Evolutionary conservation across 208 protist species (phyloP), one percentile per base, ranked within the genome.

Genomic region (Naegleria fowleri): DNA sequence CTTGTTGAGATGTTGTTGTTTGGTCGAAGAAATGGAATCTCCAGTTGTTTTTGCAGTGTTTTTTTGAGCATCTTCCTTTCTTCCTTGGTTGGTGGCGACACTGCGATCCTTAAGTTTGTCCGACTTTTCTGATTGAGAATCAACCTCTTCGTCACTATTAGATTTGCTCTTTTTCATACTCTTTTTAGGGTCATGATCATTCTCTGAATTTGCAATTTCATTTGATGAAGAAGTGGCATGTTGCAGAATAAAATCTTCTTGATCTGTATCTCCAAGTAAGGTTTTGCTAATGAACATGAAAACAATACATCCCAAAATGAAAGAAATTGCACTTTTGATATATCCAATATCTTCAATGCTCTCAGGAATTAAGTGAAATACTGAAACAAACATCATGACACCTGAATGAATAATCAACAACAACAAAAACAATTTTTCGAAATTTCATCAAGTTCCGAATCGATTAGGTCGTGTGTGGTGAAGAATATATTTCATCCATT

Each of bases 321-420:
- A 79, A 29, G 25, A 89, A 67, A 40, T 38, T 41, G 39, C 2
- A 6, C n/a, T 16, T 25, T 5, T 2, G 19, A 40, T 5, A 19
- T 16, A 22, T 40, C 86, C 86, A 67, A 89, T 89, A 25, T 67
- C 41, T n/a, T 89, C 86, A 52, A 29, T 16, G 38, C 39, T 48
- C n/a, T 89, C 86, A 55, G 86, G 86, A 67, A 89, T 38, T 22
- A 89, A 40, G 59, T 89, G 16, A 67, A 89, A 52, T 40, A 67
- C 6, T 3, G 86, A 89, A 9, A 89, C 86, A 67, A 67, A 89
- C 5, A 89, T 13, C 86, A 89, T 89, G 29, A 89, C 86, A 41
- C 83, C 83, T 51, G 83, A 48, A n/a, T n/a, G n/a, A n/a, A n/a
- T n/a, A 86, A 11, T 29, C 6, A 48, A 83, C 11, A 39, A 11